phyloP scores from a whole-genome alignment of 1,284 basidiomycete genomes.

The Microbotryum scabiosae region DNA sequence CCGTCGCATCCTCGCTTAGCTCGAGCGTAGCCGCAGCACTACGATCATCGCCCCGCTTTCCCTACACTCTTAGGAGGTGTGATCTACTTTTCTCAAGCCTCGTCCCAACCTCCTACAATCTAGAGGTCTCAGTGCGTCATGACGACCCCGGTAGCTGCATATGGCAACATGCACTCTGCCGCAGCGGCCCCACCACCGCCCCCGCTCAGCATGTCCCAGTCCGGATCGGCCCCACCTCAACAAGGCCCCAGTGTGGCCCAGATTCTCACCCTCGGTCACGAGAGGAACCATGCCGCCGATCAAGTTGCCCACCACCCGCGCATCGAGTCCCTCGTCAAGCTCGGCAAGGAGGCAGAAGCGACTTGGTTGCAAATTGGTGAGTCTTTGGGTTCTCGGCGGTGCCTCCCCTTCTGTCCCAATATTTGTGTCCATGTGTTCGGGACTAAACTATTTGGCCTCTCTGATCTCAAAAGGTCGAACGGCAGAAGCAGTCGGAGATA shows the following conservation, averaged over 20 bases:
- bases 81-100: no score
- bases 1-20: no score
- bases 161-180: no score
- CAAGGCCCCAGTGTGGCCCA: constrained; percentile 29
- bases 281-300: constrained; percentile 29
- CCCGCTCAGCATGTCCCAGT: not conserved
- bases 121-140: no score
- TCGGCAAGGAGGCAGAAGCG: constrained; percentile 76
- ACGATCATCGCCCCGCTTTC: no score
- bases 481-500: constrained; percentile 42
- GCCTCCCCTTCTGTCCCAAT: not conserved
- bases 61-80: no score
- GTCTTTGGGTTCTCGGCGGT: constrained; percentile 30
- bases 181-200: not conserved
- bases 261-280: constrained; percentile 29
- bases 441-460: not conserved
- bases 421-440: not conserved
- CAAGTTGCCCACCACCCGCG: constrained; percentile 26
- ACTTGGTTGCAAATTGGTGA: constrained; percentile 85
- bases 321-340: constrained; percentile 44
- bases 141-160: no score
- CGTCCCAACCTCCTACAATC: no score
- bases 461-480: constrained; percentile 13
- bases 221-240: constrained; percentile 14
- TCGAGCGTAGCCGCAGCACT: no score